phyloP scores from a whole-genome alignment of 495 filamentous ascomycete genomes.

The Talaromyces wortmannii region DNA sequence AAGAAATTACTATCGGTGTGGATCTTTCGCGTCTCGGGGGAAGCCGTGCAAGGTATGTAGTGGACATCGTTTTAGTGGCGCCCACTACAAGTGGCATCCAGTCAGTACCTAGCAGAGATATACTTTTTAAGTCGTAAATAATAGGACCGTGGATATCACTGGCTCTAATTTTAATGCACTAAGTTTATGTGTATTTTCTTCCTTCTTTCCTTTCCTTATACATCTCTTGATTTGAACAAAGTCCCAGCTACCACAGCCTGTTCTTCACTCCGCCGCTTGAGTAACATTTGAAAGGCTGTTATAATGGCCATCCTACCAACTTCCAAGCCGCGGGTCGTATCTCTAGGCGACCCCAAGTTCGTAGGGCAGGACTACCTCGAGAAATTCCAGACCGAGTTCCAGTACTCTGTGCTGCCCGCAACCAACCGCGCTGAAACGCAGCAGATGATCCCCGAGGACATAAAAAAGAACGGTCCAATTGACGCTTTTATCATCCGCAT shows the following conservation, averaged over 20 bases:
- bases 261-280: background rate
- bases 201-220: background rate
- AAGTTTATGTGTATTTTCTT: background rate
- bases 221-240: conserved; percentile 7
- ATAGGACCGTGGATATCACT: no score
- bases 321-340: conserved; percentile 11
- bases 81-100: background rate
- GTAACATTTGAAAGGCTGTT: background rate
- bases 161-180: background rate
- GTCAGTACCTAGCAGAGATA: no score
- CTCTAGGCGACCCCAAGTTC: conserved; percentile 7
- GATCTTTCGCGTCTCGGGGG: background rate
- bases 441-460: conserved; percentile 5
- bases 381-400: conserved; percentile 9
- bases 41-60: background rate
- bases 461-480: conserved; percentile 17
- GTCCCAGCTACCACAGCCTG: conserved; percentile 16
- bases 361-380: conserved; percentile 6
- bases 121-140: no score
- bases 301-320: background rate
- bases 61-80: no score
- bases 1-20: background rate
- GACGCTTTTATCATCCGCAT: conserved; percentile 31
- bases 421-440: conserved; percentile 12
- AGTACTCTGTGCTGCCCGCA: conserved; percentile 12